Evolutionary conservation across 2,329 filamentous ascomycete genomes (phyloP), one percentile per base, ranked within the genome.

Genomic region (Trichoderma citrinoviride): DNA sequence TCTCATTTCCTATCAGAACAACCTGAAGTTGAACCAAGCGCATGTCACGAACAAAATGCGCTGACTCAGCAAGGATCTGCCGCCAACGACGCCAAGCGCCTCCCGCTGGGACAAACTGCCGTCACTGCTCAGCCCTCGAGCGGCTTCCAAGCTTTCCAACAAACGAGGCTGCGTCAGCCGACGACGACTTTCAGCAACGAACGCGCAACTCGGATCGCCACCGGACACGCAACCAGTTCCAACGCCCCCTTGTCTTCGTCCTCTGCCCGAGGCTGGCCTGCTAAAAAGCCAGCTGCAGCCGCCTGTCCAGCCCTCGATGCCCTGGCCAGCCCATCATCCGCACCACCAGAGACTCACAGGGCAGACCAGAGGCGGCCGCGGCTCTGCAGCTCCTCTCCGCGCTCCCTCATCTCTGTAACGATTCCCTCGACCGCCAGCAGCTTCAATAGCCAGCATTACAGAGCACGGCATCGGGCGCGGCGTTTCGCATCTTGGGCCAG

Each of bases 141-240:
- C 33, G 49, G 25, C 49, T 19, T 43, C n/a, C 17, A 33, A 52
- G 25, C 27, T 21, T 14, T 43, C 15, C 17, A 44, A n/a, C 54
- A 57, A 53, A 33, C 57, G n/a, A 61, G 52, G 61, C 52, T 63
- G 52, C 52, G 61, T 63, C 61, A 63, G 61, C 61, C 61, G 44
- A 50, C 61, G 40, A 40, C 25, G 61, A 63, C 61, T 27, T 56
- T 49, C 29, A 37, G 29, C 37, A 52, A 61, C 25, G 6, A 54
- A 33, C 55, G 27, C 49, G 49, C 49, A 43, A 53, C 19, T 29
- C 14, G 37, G 33, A 17, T 52, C 61, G 62, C 63, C 63, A 65
- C 63, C 49, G 63, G 41, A 27, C 61, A 65, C 63, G 63, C 63
- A 65, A 65, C 41, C 63, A 52, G 61, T 54, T 55, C 49, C 55